A percentile compares a stretch with the other conserved stretches of the same genome.
Conservation (phyloP, 495 filamentous ascomycete species). For the Barbatosphaeria neglecta region DNA sequence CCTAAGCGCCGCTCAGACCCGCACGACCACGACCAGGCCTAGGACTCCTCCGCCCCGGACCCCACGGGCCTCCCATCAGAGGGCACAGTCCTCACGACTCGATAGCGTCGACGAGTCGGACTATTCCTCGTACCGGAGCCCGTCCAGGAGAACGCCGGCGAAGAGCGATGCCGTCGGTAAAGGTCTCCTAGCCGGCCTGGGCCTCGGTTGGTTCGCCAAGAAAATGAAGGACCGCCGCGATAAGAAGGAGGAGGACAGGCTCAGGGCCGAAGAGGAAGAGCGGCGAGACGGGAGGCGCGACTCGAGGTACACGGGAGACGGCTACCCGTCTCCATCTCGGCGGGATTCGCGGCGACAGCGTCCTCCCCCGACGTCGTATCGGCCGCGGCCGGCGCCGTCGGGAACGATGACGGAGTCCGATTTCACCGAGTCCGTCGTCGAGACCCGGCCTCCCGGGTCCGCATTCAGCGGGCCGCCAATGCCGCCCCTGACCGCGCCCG, state of each 20-base stretch:
- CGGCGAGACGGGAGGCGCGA: slow-evolving; percentile 24
- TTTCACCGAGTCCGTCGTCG: slow-evolving; percentile 30
- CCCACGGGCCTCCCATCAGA: slow-evolving; percentile 25
- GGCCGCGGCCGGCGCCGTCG: slow-evolving; percentile 21
- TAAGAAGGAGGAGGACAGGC: slow-evolving; percentile 50
- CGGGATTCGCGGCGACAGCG: slow-evolving; percentile 30
- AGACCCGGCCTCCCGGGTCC: slow-evolving; percentile 14
- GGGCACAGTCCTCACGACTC: slow-evolving; percentile 24
- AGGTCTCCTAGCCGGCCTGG: slow-evolving; percentile 53
- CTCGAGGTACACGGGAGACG: slow-evolving; percentile 46
- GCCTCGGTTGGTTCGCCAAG: slow-evolving; percentile 52
- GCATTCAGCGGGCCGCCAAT: slow-evolving; percentile 20
- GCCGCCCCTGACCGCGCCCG: slow-evolving; percentile 22
- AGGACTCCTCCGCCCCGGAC: too few species aligned
- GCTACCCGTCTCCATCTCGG: slow-evolving; percentile 43
- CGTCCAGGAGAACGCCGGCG: slow-evolving; percentile 26
- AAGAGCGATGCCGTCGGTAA: slow-evolving; percentile 40
- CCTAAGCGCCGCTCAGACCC: slow-evolving; percentile 24
- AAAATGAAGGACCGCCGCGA: slow-evolving; percentile 50
- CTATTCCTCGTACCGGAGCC: slow-evolving; percentile 38
- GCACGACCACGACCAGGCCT: slow-evolving; percentile 15
- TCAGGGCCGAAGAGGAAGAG: slow-evolving; percentile 50
- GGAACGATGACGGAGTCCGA: slow-evolving; percentile 20
- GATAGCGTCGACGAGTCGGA: slow-evolving; percentile 35
- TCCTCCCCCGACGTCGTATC: slow-evolving; percentile 23